phyloP scores from a whole-genome alignment of 192 early-diverging fungal genomes.

The Entophlyctis luteolus region DNA sequence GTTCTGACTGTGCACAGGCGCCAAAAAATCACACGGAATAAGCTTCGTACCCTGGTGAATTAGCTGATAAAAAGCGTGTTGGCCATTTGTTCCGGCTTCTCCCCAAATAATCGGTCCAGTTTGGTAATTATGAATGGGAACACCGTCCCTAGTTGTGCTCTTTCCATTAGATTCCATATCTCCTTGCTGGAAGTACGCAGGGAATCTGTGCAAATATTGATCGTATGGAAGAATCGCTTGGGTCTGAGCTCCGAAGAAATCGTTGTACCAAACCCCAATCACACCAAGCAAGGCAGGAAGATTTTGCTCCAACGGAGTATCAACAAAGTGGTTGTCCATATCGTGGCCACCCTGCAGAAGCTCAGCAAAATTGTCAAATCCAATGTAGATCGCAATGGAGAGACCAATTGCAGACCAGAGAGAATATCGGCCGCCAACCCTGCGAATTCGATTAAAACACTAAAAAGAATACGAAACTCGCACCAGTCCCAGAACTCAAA shows the following conservation, averaged over 20 bases:
- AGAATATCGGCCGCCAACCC: slow-evolving; percentile 93
- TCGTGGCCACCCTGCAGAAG: slow-evolving; percentile 88
- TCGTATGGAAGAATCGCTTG: slow-evolving; percentile 96
- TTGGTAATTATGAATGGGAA: slow-evolving; percentile 67
- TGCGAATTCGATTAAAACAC: slow-evolving; percentile 15
- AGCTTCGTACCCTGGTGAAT: slow-evolving; percentile 99
- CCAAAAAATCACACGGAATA: slow-evolving; percentile 93
- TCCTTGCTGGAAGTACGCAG: slow-evolving; percentile 97
- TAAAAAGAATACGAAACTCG: slow-evolving; percentile 24
- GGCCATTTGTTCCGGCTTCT: slow-evolving; percentile 98
- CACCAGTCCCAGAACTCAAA: slow-evolving; percentile 99
- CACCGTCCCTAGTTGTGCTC: slow-evolving; percentile 79
- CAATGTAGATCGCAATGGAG: slow-evolving; percentile 92
- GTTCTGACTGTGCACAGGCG: slow-evolving; percentile 89
- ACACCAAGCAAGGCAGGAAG: slow-evolving; percentile 85
- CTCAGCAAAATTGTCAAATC: slow-evolving; percentile 89
- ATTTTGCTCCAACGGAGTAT: slow-evolving; percentile 87
- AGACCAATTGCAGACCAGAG: slow-evolving; percentile 99
- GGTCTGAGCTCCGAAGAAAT: slow-evolving; percentile 93
- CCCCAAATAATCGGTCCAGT: slow-evolving; percentile 99
- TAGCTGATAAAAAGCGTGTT: slow-evolving; percentile 99
- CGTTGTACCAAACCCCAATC: slow-evolving; percentile 97
- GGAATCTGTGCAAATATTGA: slow-evolving; percentile 97
- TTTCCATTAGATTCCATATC: slow-evolving; percentile 99
- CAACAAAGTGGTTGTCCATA: slow-evolving; percentile 95